Evolutionary conservation across 805 yeast species (phyloP).

Genomic region (Saccharomycopsis amapae): DNA sequence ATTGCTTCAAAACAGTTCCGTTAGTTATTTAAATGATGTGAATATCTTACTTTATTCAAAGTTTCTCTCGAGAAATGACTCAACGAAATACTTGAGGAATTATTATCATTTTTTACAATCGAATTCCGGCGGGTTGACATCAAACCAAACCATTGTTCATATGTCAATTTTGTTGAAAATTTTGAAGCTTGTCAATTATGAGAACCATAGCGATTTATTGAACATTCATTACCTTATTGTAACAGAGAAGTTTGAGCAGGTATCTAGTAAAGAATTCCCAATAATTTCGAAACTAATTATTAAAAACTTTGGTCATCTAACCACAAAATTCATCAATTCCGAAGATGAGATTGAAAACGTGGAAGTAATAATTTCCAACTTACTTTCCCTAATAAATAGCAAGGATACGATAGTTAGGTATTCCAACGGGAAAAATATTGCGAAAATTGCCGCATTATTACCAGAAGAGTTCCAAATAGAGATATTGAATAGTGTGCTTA

Average conservation of each 20-base stretch:
- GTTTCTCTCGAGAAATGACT: conserved; percentile 45
- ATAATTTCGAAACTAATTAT: conserved; percentile 20
- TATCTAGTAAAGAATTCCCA: conserved; percentile 11
- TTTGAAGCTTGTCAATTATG: conserved; percentile 8
- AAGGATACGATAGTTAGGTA: conserved; percentile 54
- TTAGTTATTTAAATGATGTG: conserved; percentile 52
- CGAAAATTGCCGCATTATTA: conserved; percentile 36
- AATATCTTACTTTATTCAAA: conserved; percentile 42
- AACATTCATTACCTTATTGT: conserved; percentile 20
- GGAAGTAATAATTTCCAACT: conserved; percentile 43
- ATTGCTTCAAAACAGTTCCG: conserved; percentile 33
- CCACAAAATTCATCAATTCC: conserved; percentile 19
- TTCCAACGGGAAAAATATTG: conserved; percentile 57
- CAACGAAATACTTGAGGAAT: conserved; percentile 24
- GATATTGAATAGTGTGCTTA: conserved; percentile 25
- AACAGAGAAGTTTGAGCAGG: neutral
- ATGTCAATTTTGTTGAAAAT: conserved; percentile 11
- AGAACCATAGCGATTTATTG: conserved; percentile 21
- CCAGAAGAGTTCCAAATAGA: conserved; percentile 36
- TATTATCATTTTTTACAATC: conserved; percentile 26
- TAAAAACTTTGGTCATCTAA: conserved; percentile 26
- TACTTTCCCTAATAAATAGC: conserved; percentile 38
- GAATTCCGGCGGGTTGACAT: neutral
- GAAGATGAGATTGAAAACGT: conserved; percentile 26
- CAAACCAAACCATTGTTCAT: conserved; percentile 7